Evolutionary conservation across 202 grass and related monocot species (phyloP), one percentile per base, ranked within the genome.

Genomic region (Miscanthus sacchariflorus): DNA sequence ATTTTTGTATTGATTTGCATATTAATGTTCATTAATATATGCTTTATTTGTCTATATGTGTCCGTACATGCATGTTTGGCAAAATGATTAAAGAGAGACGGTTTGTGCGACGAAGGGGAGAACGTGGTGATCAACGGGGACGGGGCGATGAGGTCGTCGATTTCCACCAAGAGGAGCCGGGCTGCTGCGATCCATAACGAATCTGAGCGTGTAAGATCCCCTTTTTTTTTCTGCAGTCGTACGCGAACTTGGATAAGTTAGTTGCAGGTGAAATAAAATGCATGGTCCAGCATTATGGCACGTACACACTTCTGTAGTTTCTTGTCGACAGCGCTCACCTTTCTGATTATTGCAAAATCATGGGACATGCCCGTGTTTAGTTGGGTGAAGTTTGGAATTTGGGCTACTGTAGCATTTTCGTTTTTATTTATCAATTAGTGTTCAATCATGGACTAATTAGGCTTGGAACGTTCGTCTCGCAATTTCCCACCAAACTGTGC

Each of bases 131-230:
- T 49, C 68, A 92, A 88, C 68, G 78, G 58, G 36, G 88, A 89
- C 17, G 85, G 17, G 3, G 44, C 65, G 0, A 70, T 86, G 77
- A 93, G 91, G 71, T 81, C 86, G 70, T 96, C 94, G 28, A 68
- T 86, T 67, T 96, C 86, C 44, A 88, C 87, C 70, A 97, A 93
- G 87, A 97, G 90, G 78, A 93, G 87, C 82, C 90, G 93, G 72
- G 93, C 90, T 8, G 80, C 93, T 18, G 93, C 97, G 12, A 71
- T 90, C 75, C 95, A 99, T 66, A 99, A 99, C 84, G 92, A 99
- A 85, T 99, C 94, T 13, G 97, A 99, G 85, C 91, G 94, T 50
- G 97, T 99, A 99, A 97, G 94, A 80, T 11, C 48, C 76, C 24
- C n/a, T n/a, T 43, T 39, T 74, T 39, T 78, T 81, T 71, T 5